Evolutionary conservation across 2,329 filamentous ascomycete species (phyloP), one percentile per base, ranked within the genome.

Genomic region (Zarea fungicola): DNA sequence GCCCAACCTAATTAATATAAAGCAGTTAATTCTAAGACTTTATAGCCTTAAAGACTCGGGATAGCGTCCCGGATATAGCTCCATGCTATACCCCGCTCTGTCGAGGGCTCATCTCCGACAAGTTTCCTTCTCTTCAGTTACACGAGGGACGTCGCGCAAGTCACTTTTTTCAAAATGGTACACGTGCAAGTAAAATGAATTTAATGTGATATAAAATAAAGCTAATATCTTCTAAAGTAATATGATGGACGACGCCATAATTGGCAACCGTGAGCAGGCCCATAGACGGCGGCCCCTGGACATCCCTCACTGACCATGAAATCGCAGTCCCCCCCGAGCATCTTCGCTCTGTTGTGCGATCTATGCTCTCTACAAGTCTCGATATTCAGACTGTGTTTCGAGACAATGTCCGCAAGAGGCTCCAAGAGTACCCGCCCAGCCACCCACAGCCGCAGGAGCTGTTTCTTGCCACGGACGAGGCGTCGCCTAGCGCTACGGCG

Each of bases 221-320:
- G 13, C 13, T 36, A 18, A 28, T 25, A 21, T n/a, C 10, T 35
- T 18, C 25, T 11, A 4, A 29, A 68, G 65, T 34, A 68, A 67
- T 49, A 66, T 69, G 65, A 69, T 69, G 67, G 65, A 70, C 56
- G 64, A 69, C 58, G 66, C 63, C 56, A 60, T 67, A n/a, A 66
- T 69, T 50, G 64, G 62, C 2, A 68, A 67, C 25, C 51, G 65
- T 65, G 42, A 40, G 60, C 56, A 5, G 13, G n/a, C 32, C 3
- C 10, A 19, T 16, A 18, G 9, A 42, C 3, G 18, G 10, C 14
- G 18, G n/a, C 13, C 28, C 19, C 9, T 5, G 23, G 22, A 35
- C 8, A 6, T 35, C 19, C 28, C 51, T 56, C 29, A 53, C 25
- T 19, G 14, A 25, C n/a, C 29, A 37, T 21, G 6, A n/a, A n/a